Evolutionary conservation across 2,329 filamentous ascomycete genomes (phyloP).

Genomic region (Xylaria sp.): DNA sequence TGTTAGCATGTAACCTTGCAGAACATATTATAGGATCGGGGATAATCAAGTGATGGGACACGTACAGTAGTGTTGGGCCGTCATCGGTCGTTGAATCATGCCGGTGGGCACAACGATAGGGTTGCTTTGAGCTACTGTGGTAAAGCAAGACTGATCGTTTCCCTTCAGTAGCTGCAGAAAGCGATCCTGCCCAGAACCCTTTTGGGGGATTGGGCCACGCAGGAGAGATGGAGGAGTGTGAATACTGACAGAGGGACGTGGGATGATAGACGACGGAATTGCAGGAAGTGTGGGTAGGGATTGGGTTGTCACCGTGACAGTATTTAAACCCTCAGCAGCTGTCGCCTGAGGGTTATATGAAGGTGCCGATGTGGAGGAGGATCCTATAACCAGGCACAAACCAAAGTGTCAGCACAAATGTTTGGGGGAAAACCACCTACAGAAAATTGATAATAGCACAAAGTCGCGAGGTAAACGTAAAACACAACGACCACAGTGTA

Average conservation of each 20-base stretch:
- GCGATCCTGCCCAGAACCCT: constrained; percentile 45
- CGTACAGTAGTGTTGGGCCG: constrained; percentile 26
- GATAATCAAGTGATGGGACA: background rate
- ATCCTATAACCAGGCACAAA: constrained; percentile 19
- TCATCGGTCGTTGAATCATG: constrained; percentile 10
- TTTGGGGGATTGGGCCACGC: constrained; percentile 39
- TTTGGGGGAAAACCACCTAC: background rate
- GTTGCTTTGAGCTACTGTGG: constrained; percentile 2
- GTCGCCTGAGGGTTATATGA: constrained; percentile 21
- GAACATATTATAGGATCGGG: background rate
- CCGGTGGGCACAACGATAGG: background rate
- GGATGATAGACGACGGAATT: background rate
- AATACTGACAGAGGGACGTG: background rate
- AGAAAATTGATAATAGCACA: background rate
- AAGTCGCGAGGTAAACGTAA: background rate
- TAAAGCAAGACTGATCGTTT: background rate
- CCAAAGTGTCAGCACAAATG: constrained; percentile 19
- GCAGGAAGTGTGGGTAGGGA: background rate
- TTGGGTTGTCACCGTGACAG: background rate
- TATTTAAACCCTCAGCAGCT: constrained; percentile 26
- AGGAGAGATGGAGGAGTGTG: background rate
- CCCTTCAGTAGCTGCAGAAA: constrained; percentile 41
- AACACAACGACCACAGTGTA: background rate
- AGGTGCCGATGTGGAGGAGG: background rate
- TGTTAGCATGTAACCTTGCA: constrained; percentile 5